These are phyloP conservation scores for Candida nemodendra DNA, from an alignment of 805 yeast genomes.

Conservation along the genomic window DNA sequence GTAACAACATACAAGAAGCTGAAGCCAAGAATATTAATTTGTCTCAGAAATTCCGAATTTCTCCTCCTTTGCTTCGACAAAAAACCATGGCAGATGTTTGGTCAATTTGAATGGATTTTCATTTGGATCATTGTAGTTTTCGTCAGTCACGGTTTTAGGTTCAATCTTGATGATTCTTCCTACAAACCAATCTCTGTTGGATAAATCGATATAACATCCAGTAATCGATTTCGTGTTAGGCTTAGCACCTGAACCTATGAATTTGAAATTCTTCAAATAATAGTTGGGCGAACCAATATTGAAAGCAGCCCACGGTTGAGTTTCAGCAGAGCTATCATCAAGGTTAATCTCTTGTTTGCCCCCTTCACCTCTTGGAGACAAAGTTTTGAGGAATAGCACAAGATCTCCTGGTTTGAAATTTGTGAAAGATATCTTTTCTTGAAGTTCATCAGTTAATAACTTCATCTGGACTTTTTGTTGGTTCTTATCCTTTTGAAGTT, in stretches of 20 bases:
- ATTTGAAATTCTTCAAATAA: slow-evolving; percentile 50
- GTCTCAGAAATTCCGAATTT: slow-evolving; percentile 9
- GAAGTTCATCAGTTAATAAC: slow-evolving; percentile 33
- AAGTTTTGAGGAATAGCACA: slow-evolving; percentile 81
- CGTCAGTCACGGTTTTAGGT: slow-evolving; percentile 49
- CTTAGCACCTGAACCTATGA: slow-evolving; percentile 1
- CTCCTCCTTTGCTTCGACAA: slow-evolving; percentile 54
- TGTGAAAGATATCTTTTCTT: slow-evolving; percentile 62
- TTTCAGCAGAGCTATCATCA: slow-evolving; percentile 1
- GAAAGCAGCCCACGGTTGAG: slow-evolving; percentile 90
- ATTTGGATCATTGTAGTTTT: slow-evolving; percentile 32
- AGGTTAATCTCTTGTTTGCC: not conserved
- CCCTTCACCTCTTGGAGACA: slow-evolving; percentile 19
- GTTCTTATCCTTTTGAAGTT: slow-evolving; percentile 70
- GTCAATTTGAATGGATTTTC: slow-evolving; percentile 68
- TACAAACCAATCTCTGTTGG: slow-evolving; percentile 76
- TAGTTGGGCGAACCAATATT: slow-evolving; percentile 86
- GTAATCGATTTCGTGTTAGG: slow-evolving; percentile 4
- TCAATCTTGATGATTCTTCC: slow-evolving; percentile 64
- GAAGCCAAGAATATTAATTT: not conserved
- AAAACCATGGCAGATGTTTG: slow-evolving; percentile 62
- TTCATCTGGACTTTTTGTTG: slow-evolving; percentile 47
- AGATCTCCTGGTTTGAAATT: slow-evolving; percentile 72
- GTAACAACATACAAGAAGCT: no score
- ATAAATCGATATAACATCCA: slow-evolving; percentile 23